These are phyloP conservation scores for Kandelia obovata DNA, from an alignment of 345 rosid genomes.

Conservation along the genomic window DNA sequence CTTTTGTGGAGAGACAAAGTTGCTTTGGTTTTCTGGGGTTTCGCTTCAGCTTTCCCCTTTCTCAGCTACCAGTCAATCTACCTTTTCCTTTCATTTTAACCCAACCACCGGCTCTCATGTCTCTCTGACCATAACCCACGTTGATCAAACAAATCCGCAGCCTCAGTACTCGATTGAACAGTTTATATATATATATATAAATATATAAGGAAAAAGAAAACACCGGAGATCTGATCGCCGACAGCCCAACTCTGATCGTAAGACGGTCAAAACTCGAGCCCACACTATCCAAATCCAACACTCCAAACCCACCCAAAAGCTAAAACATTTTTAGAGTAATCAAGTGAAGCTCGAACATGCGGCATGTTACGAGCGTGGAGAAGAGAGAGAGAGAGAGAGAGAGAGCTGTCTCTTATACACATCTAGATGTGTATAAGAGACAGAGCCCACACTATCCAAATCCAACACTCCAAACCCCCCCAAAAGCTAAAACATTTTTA, in stretches of 20 bases:
- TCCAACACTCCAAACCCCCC: slow-evolving; percentile 7
- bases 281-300: not conserved
- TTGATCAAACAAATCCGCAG: slow-evolving; percentile 43
- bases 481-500: too few species aligned
- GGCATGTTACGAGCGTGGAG: slow-evolving; percentile 5
- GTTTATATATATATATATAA: too few species aligned
- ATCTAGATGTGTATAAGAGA: too few species aligned
- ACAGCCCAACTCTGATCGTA: slow-evolving; percentile 22
- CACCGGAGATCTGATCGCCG: slow-evolving; percentile 12
- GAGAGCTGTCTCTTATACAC: too few species aligned
- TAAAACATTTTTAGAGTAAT: too few species aligned
- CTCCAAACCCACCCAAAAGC: slow-evolving; percentile 4
- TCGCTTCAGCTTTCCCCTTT: slow-evolving; percentile 22
- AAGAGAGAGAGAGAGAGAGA: not conserved
- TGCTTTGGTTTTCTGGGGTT: slow-evolving; percentile 35
- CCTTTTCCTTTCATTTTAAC: slow-evolving; percentile 26
- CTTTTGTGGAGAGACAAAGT: slow-evolving; percentile 2
- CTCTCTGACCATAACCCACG: slow-evolving; percentile 44
- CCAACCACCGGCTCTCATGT: slow-evolving; percentile 51
- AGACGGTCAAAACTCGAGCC: slow-evolving; percentile 1
- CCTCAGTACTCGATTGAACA: too few species aligned
- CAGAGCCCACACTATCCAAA: not conserved
- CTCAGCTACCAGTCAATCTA: slow-evolving; percentile 76
- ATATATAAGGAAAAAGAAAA: not conserved
- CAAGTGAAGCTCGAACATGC: slow-evolving; percentile 1